Conservation (phyloP, 768 basidiomycete genomes). For the Scleroderma citrinum region DNA sequence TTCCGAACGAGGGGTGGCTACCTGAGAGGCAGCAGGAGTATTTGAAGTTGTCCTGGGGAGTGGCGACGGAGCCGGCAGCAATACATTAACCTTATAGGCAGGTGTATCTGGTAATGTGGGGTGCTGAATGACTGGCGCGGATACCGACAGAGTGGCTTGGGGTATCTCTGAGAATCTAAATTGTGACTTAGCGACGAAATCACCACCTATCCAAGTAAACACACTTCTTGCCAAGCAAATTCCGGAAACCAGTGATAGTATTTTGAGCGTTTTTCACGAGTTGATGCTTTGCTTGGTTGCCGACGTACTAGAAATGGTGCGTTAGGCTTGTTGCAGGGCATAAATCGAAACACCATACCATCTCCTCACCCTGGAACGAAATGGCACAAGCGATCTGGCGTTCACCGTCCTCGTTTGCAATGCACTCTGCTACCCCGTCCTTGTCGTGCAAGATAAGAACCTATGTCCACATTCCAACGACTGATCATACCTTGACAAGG, state of each 20-base stretch:
- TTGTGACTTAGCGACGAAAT: background rate
- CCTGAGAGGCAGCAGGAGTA: conserved; percentile 61
- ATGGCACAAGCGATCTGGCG: conserved; percentile 95
- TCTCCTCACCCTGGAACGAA: conserved; percentile 86
- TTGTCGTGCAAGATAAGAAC: conserved; percentile 24
- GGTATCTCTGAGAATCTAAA: conserved; percentile 73
- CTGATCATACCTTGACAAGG: conserved; percentile 72
- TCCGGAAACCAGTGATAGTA: conserved; percentile 92
- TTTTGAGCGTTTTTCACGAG: conserved; percentile 93
- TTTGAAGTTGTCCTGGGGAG: conserved; percentile 49
- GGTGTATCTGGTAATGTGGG: conserved; percentile 65
- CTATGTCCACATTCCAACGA: background rate
- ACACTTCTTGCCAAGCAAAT: conserved; percentile 88
- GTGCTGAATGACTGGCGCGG: conserved; percentile 74
- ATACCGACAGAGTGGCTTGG: conserved; percentile 42
- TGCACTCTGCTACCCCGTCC: conserved; percentile 91
- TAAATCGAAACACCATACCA: conserved; percentile 41
- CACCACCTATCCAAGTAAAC: conserved; percentile 15
- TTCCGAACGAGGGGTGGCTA: conserved; percentile 68
- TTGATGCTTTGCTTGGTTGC: conserved; percentile 90
- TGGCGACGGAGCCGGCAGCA: conserved; percentile 72
- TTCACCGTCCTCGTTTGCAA: conserved; percentile 98
- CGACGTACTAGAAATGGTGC: conserved; percentile 67
- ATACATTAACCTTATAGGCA: conserved; percentile 78
- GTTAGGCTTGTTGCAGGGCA: background rate